Evolutionary conservation across 139 green algal genomes (phyloP).

Genomic region (Asterochloris erici): DNA sequence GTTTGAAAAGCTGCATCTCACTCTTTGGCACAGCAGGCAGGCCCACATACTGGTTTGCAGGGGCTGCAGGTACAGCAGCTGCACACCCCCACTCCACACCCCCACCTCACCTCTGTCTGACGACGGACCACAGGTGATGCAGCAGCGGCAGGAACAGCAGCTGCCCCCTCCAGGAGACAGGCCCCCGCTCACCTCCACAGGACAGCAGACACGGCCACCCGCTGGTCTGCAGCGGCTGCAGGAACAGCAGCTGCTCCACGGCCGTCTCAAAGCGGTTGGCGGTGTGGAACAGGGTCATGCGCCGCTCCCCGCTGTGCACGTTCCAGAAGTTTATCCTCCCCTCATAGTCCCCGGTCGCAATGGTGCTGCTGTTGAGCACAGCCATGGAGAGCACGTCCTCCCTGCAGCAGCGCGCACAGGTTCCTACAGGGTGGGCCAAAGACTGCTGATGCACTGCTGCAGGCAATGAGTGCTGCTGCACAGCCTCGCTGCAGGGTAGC

Average conservation of each 20-base stretch:
- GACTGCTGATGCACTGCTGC: too few relatives aligned
- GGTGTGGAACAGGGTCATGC: constrained; percentile 47
- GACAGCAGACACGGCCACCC: constrained; percentile 42
- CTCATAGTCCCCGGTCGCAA: constrained; percentile 68
- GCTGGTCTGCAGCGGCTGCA: constrained; percentile 15
- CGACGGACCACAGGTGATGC: neutral
- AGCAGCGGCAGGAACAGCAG: neutral
- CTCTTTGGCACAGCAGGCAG: neutral
- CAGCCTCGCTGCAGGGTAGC: too few relatives aligned
- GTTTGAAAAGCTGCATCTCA: too few relatives aligned
- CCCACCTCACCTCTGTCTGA: neutral
- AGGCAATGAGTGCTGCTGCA: too few relatives aligned
- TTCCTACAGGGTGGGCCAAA: too few relatives aligned
- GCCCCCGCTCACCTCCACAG: constrained; percentile 27
- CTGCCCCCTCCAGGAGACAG: neutral
- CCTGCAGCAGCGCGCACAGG: neutral
- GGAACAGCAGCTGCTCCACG: constrained; percentile 55
- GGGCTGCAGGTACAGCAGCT: neutral
- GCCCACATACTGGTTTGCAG: neutral
- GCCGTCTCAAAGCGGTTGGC: constrained; percentile 52
- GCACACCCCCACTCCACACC: neutral
- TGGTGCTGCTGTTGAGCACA: constrained; percentile 12
- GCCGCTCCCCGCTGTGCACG: constrained; percentile 59
- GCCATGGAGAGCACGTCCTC: constrained; percentile 73
- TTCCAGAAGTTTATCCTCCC: constrained; percentile 73